These are phyloP conservation scores for Metahyphopichia silvanorum DNA, from an alignment of 805 yeast genomes.

Conservation along the genomic window DNA sequence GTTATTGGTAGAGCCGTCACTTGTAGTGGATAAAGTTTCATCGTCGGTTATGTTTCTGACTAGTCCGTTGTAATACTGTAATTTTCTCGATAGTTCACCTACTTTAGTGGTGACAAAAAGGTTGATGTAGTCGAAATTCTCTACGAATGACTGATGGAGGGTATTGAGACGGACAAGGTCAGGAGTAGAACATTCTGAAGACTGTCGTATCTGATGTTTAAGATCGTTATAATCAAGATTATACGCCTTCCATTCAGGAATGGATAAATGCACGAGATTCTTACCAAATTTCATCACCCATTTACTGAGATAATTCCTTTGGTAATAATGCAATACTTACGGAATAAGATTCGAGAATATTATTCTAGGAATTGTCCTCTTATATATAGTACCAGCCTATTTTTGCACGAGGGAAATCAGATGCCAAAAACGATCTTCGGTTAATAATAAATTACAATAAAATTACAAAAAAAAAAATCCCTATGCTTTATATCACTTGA, in stretches of 20 bases:
- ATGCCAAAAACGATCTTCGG: too few species aligned
- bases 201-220: constrained; percentile 57
- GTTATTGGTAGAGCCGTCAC: constrained; percentile 4
- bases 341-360: too few species aligned
- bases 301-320: too few species aligned
- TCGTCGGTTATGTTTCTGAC: too few species aligned
- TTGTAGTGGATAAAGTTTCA: constrained; percentile 11
- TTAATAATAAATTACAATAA: too few species aligned
- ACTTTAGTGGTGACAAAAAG: constrained; percentile 65
- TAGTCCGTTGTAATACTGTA: constrained; percentile 23
- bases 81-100: constrained; percentile 58
- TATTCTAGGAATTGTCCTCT: too few species aligned
- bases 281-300: constrained; percentile 81
- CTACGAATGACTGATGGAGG: constrained; percentile 38
- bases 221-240: constrained; percentile 81
- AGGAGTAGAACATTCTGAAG: background rate
- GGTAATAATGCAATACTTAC: too few species aligned
- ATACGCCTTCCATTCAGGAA: constrained; percentile 84
- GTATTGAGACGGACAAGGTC: constrained; percentile 23
- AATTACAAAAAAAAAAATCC: too few species aligned
- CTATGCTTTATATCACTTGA: too few species aligned
- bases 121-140: constrained; percentile 58
- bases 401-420: too few species aligned
- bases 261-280: constrained; percentile 68
- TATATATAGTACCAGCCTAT: too few species aligned